phyloP scores from a whole-genome alignment of 169 alveolate genomes.

The Babesia bovis region DNA sequence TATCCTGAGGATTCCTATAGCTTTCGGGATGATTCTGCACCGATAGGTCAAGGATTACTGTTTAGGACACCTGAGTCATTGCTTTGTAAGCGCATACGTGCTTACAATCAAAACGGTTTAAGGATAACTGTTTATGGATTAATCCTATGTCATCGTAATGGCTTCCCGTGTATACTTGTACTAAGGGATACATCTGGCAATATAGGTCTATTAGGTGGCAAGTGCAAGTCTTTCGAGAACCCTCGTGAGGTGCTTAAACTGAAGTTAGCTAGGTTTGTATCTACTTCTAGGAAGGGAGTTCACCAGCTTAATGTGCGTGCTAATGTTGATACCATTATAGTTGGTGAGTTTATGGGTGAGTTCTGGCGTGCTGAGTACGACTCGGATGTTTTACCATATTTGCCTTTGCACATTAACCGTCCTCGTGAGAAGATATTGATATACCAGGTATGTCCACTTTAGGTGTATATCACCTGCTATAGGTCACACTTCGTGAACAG shows the following conservation, averaged over 20 bases:
- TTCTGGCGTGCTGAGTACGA: constrained; percentile 73
- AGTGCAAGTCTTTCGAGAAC: constrained; percentile 68
- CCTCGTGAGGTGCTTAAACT: constrained; percentile 67
- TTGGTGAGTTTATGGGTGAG: constrained; percentile 76
- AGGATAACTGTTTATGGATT: constrained; percentile 71
- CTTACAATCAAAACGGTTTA: constrained; percentile 71
- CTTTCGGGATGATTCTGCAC: constrained; percentile 37
- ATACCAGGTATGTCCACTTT: constrained; percentile 50
- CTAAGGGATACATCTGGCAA: constrained; percentile 52
- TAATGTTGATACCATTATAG: constrained; percentile 56
- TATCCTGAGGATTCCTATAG: constrained; percentile 49
- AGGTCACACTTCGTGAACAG: constrained; percentile 46
- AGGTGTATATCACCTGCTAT: not conserved
- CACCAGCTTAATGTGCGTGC: constrained; percentile 44
- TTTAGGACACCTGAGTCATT: constrained; percentile 32
- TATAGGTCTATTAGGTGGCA: constrained; percentile 72
- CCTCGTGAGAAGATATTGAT: constrained; percentile 69
- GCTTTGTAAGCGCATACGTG: constrained; percentile 48
- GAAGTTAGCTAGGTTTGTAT: constrained; percentile 69
- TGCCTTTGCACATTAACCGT: constrained; percentile 72
- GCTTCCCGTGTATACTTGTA: constrained; percentile 65
- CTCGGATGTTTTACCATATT: constrained; percentile 68
- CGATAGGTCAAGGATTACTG: constrained; percentile 42
- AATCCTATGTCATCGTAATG: constrained; percentile 73
- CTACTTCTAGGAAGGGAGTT: constrained; percentile 19